Percentiles rank a stretch among this genome's conserved stretches.
Conservation (phyloP, 768 basidiomycete genomes). For the Mrakia blollopis region DNA sequence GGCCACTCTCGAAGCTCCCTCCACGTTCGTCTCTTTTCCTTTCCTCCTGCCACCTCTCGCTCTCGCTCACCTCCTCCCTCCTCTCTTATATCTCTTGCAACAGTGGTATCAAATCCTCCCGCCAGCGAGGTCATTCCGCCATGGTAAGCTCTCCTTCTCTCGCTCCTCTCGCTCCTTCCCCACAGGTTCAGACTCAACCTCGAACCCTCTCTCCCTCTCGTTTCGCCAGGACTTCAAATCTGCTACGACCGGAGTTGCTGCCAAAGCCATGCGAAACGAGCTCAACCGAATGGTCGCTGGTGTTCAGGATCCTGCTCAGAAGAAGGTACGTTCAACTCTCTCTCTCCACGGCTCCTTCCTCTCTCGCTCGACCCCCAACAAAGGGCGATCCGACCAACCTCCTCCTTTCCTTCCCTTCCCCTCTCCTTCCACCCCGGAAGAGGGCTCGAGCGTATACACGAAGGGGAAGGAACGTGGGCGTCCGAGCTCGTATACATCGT, state of each 20-base stretch:
- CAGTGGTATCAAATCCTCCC: slow-evolving; percentile 35
- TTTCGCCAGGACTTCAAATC: slow-evolving; percentile 72
- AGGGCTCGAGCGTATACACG: not conserved
- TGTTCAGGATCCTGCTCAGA: slow-evolving; percentile 70
- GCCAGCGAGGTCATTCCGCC: slow-evolving; percentile 39
- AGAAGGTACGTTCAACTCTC: slow-evolving; percentile 57
- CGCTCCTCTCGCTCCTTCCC: slow-evolving; percentile 3
- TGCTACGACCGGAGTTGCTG: slow-evolving; percentile 87
- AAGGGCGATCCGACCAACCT: not conserved
- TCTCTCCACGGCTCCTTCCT: not conserved
- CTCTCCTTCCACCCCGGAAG: not conserved
- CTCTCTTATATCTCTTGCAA: too few species aligned
- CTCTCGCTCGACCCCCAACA: not conserved
- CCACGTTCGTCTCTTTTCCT: slow-evolving; percentile 1
- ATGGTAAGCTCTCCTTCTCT: slow-evolving; percentile 35
- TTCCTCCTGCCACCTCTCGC: not conserved
- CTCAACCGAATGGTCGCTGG: slow-evolving; percentile 85
- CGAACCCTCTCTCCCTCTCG: not conserved
- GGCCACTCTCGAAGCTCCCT: slow-evolving; percentile 13
- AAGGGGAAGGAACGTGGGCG: not conserved
- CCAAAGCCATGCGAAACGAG: slow-evolving; percentile 97
- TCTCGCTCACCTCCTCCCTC: not conserved
- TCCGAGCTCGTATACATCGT: not conserved
- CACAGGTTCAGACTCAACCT: not conserved
- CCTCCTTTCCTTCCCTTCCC: not conserved